Conservation (phyloP, 1,139 yeast species). For the Geotrichum klebahnii region DNA sequence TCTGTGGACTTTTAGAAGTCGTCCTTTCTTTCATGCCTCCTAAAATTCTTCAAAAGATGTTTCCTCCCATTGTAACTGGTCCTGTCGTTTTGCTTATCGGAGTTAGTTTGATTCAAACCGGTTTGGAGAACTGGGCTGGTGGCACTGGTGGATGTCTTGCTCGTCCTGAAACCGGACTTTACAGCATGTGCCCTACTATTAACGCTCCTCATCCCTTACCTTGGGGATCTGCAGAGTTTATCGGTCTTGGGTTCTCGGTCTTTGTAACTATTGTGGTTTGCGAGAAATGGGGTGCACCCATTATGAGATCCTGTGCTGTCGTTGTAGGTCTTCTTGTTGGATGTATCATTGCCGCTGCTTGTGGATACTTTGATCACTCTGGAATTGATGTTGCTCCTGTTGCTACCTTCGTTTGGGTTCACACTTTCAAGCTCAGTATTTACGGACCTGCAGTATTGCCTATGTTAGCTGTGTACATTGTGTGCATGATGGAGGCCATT, state of each 20-base stretch:
- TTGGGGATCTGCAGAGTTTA: slow-evolving; percentile 82
- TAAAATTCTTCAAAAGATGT: slow-evolving; percentile 58
- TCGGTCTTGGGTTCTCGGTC: slow-evolving; percentile 84
- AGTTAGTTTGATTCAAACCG: slow-evolving; percentile 58
- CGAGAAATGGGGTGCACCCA: slow-evolving; percentile 90
- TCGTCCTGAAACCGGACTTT: slow-evolving; percentile 47
- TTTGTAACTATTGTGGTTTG: slow-evolving; percentile 65
- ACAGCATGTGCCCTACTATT: slow-evolving; percentile 45
- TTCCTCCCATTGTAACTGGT: slow-evolving; percentile 89
- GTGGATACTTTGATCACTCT: slow-evolving; percentile 66
- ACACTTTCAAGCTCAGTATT: slow-evolving; percentile 67
- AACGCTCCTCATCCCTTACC: slow-evolving; percentile 53
- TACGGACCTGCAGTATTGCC: slow-evolving; percentile 89
- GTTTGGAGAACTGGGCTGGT: slow-evolving; percentile 82
- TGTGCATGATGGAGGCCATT: slow-evolving; percentile 83
- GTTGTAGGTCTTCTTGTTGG: slow-evolving; percentile 79
- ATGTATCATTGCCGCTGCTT: slow-evolving; percentile 86
- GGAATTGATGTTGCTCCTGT: slow-evolving; percentile 69
- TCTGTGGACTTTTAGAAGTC: slow-evolving; percentile 72
- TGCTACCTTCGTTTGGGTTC: slow-evolving; percentile 81
- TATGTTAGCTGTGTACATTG: slow-evolving; percentile 72
- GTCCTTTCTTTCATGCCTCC: slow-evolving; percentile 73
- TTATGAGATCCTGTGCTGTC: slow-evolving; percentile 89
- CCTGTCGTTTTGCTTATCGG: slow-evolving; percentile 87
- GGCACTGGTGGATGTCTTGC: slow-evolving; percentile 54